phyloP scores from a whole-genome alignment of 2,329 filamentous ascomycete species.

The Leptosphaerulina australis region DNA sequence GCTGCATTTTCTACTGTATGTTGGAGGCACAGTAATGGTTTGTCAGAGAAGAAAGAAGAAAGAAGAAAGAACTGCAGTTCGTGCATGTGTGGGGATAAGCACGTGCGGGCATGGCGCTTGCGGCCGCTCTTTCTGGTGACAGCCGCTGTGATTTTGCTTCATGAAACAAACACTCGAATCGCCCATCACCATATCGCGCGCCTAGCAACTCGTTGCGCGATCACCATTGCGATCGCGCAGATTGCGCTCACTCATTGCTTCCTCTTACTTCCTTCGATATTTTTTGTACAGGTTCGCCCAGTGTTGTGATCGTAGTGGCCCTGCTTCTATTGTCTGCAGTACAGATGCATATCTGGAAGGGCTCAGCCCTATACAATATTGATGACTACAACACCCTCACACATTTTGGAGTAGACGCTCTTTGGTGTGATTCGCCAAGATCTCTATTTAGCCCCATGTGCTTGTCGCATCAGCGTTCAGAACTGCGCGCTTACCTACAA shows the following conservation, averaged over 20 bases:
- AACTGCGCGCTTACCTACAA: constrained; percentile 23
- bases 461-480: constrained; percentile 39
- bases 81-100: constrained; percentile 9
- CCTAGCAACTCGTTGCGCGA: constrained; percentile 10
- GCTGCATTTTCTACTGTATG: constrained; percentile 17
- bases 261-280: background rate
- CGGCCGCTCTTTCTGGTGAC: constrained; percentile 10
- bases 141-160: constrained; percentile 21
- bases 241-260: constrained; percentile 11
- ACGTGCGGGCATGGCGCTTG: constrained; percentile 21
- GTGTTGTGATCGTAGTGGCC: constrained; percentile 4
- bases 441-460: constrained; percentile 19
- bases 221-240: constrained; percentile 4
- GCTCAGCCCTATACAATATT: constrained; percentile 42
- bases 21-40: constrained; percentile 16
- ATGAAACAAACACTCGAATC: constrained; percentile 21
- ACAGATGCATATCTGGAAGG: constrained; percentile 32
- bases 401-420: constrained; percentile 17
- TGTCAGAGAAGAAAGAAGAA: constrained; percentile 9
- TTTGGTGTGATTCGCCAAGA: constrained; percentile 29
- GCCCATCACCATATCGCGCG: constrained; percentile 14
- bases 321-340: constrained; percentile 13
- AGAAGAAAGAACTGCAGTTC: constrained; percentile 15
- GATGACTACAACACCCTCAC: constrained; percentile 33
- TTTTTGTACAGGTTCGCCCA: background rate